phyloP scores from a whole-genome alignment of 176 grass and related monocot species.

The Bromus sterilis region DNA sequence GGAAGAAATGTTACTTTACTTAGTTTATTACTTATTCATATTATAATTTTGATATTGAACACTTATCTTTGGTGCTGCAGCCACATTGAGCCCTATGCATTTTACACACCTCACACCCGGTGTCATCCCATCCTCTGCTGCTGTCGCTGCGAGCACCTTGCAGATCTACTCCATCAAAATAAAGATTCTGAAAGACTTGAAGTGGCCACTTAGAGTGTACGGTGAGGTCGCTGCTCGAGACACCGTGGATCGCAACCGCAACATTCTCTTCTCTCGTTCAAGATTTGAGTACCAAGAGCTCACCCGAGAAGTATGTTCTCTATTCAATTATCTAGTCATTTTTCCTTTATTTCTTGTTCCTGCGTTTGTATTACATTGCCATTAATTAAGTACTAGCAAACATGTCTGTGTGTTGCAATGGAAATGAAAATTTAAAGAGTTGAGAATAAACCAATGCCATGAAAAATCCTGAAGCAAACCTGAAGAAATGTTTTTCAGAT shows the following conservation, averaged over 20 bases:
- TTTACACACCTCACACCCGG: not conserved
- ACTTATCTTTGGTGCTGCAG: not conserved
- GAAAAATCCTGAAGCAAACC: no score
- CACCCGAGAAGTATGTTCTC: not conserved
- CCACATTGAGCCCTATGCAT: not conserved
- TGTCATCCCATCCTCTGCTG: not conserved
- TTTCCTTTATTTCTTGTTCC: not conserved
- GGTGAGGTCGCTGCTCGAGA: not conserved
- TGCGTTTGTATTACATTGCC: not conserved
- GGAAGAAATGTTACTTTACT: no score
- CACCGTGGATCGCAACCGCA: not conserved
- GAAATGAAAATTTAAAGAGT: no score
- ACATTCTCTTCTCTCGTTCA: not conserved
- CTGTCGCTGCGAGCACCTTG: not conserved
- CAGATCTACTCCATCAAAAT: not conserved
- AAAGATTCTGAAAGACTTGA: not conserved
- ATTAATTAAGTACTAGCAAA: no score
- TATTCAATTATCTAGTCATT: not conserved
- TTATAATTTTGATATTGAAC: not conserved
- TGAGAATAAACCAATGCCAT: no score
- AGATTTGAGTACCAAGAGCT: not conserved
- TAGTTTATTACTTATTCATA: not conserved
- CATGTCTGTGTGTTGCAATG: no score
- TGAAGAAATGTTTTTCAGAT: no score
- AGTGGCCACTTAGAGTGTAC: not conserved